Evolutionary conservation across 371 early-diverging fungal species (phyloP).

Genomic region (Furculomyces boomerangus): DNA sequence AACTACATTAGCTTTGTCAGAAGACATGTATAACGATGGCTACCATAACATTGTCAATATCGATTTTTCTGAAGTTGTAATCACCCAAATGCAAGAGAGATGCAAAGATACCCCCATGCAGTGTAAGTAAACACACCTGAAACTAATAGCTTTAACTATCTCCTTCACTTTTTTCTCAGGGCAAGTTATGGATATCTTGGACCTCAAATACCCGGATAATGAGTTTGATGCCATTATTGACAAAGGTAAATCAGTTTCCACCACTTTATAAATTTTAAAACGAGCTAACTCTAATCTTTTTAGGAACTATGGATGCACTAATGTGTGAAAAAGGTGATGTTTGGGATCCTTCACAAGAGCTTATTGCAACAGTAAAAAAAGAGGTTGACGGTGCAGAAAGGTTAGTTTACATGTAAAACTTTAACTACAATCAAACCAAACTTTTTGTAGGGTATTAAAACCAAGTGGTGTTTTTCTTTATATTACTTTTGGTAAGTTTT

Average conservation of each 20-base stretch:
- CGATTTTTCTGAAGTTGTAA: conserved; percentile 61
- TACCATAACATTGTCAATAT: conserved; percentile 58
- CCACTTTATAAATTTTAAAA: neutral
- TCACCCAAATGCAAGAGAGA: conserved; percentile 52
- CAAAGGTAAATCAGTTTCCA: conserved; percentile 35
- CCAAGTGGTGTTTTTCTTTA: conserved; percentile 62
- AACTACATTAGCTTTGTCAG: conserved; percentile 28
- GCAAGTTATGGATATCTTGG: conserved; percentile 65
- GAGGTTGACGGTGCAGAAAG: conserved; percentile 55
- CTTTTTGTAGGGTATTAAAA: conserved; percentile 34
- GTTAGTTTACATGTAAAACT: neutral
- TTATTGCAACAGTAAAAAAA: conserved; percentile 36
- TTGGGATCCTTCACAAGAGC: conserved; percentile 64
- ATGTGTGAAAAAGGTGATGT: conserved; percentile 73
- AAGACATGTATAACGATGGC: conserved; percentile 65
- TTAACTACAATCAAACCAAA: neutral
- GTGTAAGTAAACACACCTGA: conserved; percentile 29
- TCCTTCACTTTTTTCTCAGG: conserved; percentile 20
- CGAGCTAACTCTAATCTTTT: neutral
- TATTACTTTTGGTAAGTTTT: conserved; percentile 51
- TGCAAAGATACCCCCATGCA: conserved; percentile 33
- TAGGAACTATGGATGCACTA: conserved; percentile 51
- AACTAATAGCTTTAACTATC: neutral
- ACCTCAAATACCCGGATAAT: conserved; percentile 31
- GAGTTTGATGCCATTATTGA: conserved; percentile 63